phyloP scores from a whole-genome alignment of 2,329 filamentous ascomycete genomes.

The Calycina marina region DNA sequence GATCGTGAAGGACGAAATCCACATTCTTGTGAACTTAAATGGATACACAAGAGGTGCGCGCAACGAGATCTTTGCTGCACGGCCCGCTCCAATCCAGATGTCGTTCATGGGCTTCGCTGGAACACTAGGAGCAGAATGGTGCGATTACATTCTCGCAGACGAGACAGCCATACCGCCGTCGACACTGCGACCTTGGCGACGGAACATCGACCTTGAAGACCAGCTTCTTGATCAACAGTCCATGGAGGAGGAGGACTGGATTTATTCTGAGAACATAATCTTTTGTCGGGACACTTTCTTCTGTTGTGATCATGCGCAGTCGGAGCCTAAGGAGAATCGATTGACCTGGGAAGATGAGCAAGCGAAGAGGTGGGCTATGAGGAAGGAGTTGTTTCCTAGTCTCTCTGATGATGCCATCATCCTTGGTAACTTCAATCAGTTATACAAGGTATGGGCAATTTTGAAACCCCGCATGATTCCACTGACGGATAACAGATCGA shows the following conservation, averaged over 20 bases:
- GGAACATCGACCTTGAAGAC: conserved; percentile 62
- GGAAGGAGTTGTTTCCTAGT: conserved; percentile 77
- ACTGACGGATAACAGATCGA: conserved; percentile 65
- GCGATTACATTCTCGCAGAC: conserved; percentile 90
- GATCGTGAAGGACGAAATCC: conserved; percentile 76
- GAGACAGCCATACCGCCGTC: conserved; percentile 68
- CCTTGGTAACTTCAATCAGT: conserved; percentile 93
- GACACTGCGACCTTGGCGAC: conserved; percentile 66
- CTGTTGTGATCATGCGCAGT: conserved; percentile 89
- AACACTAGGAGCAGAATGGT: conserved; percentile 93
- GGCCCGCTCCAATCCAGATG: conserved; percentile 94
- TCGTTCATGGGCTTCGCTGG: conserved; percentile 99
- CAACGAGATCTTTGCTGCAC: conserved; percentile 92
- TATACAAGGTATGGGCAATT: conserved; percentile 67
- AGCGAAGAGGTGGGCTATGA: conserved; percentile 73
- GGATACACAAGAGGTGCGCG: conserved; percentile 93
- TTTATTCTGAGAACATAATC: conserved; percentile 94
- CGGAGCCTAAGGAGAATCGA: conserved; percentile 57
- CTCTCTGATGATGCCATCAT: conserved; percentile 76
- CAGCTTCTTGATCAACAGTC: conserved; percentile 48
- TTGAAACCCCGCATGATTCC: neutral
- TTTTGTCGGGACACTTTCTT: conserved; percentile 94
- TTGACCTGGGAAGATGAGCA: conserved; percentile 78
- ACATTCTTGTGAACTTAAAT: conserved; percentile 94
- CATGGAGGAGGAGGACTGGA: conserved; percentile 58